Base-by-base conservation (phyloP, 139 green algal genomes). In the Chlorella sp. region DNA sequence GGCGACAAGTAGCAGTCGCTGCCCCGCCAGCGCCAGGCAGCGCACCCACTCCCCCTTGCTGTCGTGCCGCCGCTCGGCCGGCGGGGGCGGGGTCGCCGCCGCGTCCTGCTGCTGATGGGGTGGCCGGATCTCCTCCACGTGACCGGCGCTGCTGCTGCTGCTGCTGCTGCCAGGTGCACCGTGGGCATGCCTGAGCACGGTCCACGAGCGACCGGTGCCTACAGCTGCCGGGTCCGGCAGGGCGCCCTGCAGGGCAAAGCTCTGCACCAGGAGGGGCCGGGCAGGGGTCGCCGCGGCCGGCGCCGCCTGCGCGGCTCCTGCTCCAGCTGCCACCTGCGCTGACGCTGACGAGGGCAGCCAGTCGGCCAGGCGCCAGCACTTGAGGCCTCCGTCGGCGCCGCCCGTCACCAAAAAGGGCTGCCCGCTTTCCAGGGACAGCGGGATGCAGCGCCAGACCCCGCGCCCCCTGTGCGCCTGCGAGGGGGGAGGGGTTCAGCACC, bases 381-480 rank as follows among this genome's bases (percentile, higher is more conserved):
- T 86, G 42, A 88, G 43, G 59, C 53, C 66, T 12, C 64, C 77
- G 55, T 88, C 83, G 23, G 83, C 76, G 29, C 83, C 83, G 35
- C 68, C 81, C 11, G 81, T 87, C 35, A 79, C 33, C 31, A 88
- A 50, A 36, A 46, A 29, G 40, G 36, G 7, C 63, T 56, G 41
- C 38, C 5, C 62, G 14, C n/a, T n/a, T 12, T 35, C 19, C 12
- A 40, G 48, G 48, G 67, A 41, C 36, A 68, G 35, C 3, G 82
- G 27, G 0, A 33, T 31, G 48, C 61, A 79, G 25, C 63, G 59
- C 80, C 83, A 87, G 3, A 86, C 51, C 27, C 83, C 83, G 3
- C 83, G 46, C 31, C 78, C 76, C 5, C 71, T 27, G 67, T 88
- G 83, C 2, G 64, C 83, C 69, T 87, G 69, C 59, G n/a, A n/a